phyloP scores from a whole-genome alignment of 768 basidiomycete species.

The Suillus tomentosus region DNA sequence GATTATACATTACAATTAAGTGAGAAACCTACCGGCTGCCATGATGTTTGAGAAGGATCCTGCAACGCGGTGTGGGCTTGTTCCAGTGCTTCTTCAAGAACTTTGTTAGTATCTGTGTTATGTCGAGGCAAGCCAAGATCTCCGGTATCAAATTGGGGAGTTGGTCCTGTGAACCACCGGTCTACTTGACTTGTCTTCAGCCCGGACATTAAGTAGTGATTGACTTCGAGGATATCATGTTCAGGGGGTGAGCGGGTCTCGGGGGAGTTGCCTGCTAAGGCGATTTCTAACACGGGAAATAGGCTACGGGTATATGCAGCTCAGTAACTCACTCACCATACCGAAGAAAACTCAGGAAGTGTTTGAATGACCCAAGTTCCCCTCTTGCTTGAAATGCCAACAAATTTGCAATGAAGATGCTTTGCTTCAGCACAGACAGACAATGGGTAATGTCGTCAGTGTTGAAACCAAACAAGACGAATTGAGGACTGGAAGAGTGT shows the following conservation, averaged over 20 bases:
- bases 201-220: slow-evolving; percentile 75
- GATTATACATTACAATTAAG: slow-evolving; percentile 27
- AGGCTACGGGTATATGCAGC: slow-evolving; percentile 13
- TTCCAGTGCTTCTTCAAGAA: slow-evolving; percentile 43
- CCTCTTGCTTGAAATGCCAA: slow-evolving; percentile 64
- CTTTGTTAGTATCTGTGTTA: slow-evolving; percentile 22
- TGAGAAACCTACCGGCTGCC: slow-evolving; percentile 52
- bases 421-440: slow-evolving; percentile 53
- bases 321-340: slow-evolving; percentile 52
- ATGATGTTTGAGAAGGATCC: slow-evolving; percentile 48
- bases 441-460: slow-evolving; percentile 52
- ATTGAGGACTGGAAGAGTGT: slow-evolving; percentile 52
- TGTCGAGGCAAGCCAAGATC: slow-evolving; percentile 31
- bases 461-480: slow-evolving; percentile 54
- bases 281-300: slow-evolving; percentile 42
- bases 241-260: slow-evolving; percentile 50
- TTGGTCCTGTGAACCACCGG: slow-evolving; percentile 74
- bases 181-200: slow-evolving; percentile 71
- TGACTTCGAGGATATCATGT: slow-evolving; percentile 80
- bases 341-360: slow-evolving; percentile 78
- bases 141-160: slow-evolving; percentile 35
- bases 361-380: slow-evolving; percentile 72
- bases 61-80: slow-evolving; percentile 50
- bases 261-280: slow-evolving; percentile 50
- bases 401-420: slow-evolving; percentile 68